Percentiles rank a stretch among this genome's conserved stretches.
These are phyloP conservation scores for Blepharisma undulans DNA, from an alignment of 169 alveolate genomes.

Conservation along the genomic window DNA sequence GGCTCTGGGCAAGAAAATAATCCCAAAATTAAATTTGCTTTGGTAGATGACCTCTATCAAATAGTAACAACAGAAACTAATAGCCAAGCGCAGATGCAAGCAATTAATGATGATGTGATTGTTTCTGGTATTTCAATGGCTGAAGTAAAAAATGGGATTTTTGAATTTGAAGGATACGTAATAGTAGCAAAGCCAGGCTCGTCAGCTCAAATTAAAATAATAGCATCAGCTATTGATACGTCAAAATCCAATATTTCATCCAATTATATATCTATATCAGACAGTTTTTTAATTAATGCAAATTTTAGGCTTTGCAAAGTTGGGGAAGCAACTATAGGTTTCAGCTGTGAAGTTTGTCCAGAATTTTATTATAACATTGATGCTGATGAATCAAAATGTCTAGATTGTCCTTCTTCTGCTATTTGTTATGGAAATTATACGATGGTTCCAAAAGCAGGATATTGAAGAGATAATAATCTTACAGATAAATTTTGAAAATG, in stretches of 20 bases:
- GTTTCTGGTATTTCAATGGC: neutral
- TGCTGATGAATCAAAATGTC: neutral
- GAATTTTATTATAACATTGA: neutral
- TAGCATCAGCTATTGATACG: neutral
- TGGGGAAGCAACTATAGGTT: neutral
- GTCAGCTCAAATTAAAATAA: neutral
- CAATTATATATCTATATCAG: neutral
- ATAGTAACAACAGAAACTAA: neutral
- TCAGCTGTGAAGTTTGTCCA: neutral
- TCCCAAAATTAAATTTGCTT: neutral
- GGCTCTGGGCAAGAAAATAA: neutral
- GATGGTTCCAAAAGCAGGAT: neutral
- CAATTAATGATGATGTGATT: neutral
- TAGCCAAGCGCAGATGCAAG: neutral
- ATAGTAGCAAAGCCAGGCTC: neutral
- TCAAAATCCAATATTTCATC: neutral
- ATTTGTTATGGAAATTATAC: constrained; percentile 21
- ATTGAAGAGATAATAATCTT: neutral
- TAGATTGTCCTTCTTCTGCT: neutral
- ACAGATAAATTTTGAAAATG: neutral
- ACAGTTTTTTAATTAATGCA: neutral
- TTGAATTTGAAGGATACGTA: neutral
- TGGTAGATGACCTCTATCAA: neutral
- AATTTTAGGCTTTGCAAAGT: neutral
- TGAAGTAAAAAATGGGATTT: neutral